Evolutionary conservation across 192 early-diverging fungal genomes (phyloP), one percentile per base, ranked within the genome.

Genomic region (Anaeromyces robustus): DNA sequence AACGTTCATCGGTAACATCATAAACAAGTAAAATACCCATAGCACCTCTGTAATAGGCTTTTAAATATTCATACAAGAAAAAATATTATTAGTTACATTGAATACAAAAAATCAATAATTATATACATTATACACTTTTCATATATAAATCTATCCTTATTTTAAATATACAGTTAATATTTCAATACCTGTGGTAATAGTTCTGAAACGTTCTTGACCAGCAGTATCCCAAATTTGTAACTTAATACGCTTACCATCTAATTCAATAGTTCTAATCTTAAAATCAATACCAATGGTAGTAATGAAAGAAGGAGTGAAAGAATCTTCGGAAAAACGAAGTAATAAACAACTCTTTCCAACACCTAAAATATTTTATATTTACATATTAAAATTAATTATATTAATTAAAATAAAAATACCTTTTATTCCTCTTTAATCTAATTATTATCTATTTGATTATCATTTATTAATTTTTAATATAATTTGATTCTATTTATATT

Each of bases 221-320:
- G 97, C 97, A 12, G 97, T 99, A 87, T 99, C 97, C 97, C 97
- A 99, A 82, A 99, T 99, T 87, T 99, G 97, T 43, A 99, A 90
- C 88, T 99, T 99, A 85, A 99, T 97, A 81, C 96, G 92, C 89
- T 98, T 98, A 80, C 96, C 97, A 84, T 98, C 97, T 43, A 99
- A 89, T 84, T 99, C 97, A 80, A 99, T 97, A 30, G 96, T 98
- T 80, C 96, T 92, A 85, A 99, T 98, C 89, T 98, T 97, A 87
- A 99, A 99, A 89, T 99, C 97, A 82, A 99, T 98, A 77, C 97
- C 97, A 82, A 99, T 98, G 78, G 97, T 99, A 59, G 97, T 98
- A 85, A 99, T 99, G 88, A 98, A 99, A 43, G 96, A 97, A 32
- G 97, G 97, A 31, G 97, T 98, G 85, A 99, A 99, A 79, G 95